Evolutionary conservation across 1,284 basidiomycete genomes (phyloP).

Genomic region (Fomitiporia mediterranea): DNA sequence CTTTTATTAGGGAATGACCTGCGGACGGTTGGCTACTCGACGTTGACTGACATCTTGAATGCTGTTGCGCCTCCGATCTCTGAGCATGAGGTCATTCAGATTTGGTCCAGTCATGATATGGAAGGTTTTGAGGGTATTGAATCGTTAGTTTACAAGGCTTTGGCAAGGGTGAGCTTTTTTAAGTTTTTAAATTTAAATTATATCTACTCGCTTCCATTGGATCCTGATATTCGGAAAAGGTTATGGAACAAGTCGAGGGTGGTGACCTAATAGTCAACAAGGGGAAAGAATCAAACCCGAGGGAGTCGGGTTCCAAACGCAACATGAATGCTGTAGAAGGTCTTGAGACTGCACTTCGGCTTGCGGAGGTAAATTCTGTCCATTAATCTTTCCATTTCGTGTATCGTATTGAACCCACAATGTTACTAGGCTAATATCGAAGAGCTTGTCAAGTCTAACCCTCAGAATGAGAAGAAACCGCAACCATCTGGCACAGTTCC

Average conservation of each 20-base stretch:
- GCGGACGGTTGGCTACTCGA: slow-evolving; percentile 79
- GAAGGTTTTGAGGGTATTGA: slow-evolving; percentile 94
- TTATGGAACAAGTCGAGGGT: slow-evolving; percentile 92
- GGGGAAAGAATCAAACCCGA: slow-evolving; percentile 70
- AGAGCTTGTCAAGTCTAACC: slow-evolving; percentile 64
- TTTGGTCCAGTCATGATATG: slow-evolving; percentile 97
- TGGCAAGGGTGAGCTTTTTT: slow-evolving; percentile 59
- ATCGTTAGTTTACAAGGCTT: slow-evolving; percentile 87
- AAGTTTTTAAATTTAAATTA: too few species aligned
- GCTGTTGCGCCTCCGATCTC: slow-evolving; percentile 97
- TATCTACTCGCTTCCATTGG: too few species aligned
- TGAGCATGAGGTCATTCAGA: slow-evolving; percentile 95
- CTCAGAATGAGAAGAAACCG: slow-evolving; percentile 34
- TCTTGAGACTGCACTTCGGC: slow-evolving; percentile 76
- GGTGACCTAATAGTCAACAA: slow-evolving; percentile 88
- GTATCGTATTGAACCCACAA: slow-evolving; percentile 6
- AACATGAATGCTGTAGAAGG: slow-evolving; percentile 83
- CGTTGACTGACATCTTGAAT: slow-evolving; percentile 87
- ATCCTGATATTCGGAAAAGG: slow-evolving; percentile 38
- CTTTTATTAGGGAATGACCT: slow-evolving; percentile 74
- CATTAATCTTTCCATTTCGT: not conserved
- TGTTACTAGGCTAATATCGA: slow-evolving; percentile 69
- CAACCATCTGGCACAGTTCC: slow-evolving; percentile 55
- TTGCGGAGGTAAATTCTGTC: slow-evolving; percentile 57
- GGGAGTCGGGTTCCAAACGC: slow-evolving; percentile 45